Percentiles rank a stretch among this genome's conserved stretches.
Conservation (phyloP, 1,284 basidiomycete species). For the Chiua sp. region DNA sequence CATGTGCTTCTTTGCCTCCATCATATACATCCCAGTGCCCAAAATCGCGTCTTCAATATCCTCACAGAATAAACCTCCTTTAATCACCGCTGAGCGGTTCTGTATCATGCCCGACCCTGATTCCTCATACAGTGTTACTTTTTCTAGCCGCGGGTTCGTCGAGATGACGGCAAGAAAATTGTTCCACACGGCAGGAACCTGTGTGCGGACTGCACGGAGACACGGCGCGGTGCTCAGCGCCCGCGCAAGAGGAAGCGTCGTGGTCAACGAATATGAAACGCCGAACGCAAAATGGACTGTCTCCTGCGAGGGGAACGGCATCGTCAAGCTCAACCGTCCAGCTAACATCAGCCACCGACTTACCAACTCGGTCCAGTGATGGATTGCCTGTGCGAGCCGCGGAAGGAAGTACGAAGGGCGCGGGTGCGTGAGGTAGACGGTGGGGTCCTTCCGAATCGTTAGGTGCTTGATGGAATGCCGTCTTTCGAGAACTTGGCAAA, state of each 20-base stretch:
- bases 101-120: constrained; percentile 11
- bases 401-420: constrained; percentile 49
- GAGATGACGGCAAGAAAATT: constrained; percentile 49
- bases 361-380: constrained; percentile 51
- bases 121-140: constrained; percentile 45
- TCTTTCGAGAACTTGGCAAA: constrained; percentile 45
- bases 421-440: constrained; percentile 56
- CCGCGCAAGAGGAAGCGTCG: constrained; percentile 23
- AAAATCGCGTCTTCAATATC: constrained; percentile 36
- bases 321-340: constrained; percentile 1
- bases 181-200: constrained; percentile 56
- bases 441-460: constrained; percentile 51
- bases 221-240: constrained; percentile 43
- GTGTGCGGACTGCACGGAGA: constrained; percentile 49
- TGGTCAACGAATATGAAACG: constrained; percentile 16
- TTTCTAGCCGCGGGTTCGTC: constrained; percentile 46
- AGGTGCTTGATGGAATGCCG: constrained; percentile 46
- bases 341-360: constrained; percentile 4
- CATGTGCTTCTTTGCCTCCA: constrained; percentile 48
- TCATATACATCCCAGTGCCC: constrained; percentile 51
- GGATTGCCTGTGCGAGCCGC: constrained; percentile 49
- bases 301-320: constrained; percentile 25
- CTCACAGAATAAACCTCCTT: constrained; percentile 15
- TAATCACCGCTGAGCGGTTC: constrained; percentile 19
- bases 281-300: constrained; percentile 28